Evolutionary conservation across 306 rosid genomes (phyloP).

Genomic region (Senna tora): DNA sequence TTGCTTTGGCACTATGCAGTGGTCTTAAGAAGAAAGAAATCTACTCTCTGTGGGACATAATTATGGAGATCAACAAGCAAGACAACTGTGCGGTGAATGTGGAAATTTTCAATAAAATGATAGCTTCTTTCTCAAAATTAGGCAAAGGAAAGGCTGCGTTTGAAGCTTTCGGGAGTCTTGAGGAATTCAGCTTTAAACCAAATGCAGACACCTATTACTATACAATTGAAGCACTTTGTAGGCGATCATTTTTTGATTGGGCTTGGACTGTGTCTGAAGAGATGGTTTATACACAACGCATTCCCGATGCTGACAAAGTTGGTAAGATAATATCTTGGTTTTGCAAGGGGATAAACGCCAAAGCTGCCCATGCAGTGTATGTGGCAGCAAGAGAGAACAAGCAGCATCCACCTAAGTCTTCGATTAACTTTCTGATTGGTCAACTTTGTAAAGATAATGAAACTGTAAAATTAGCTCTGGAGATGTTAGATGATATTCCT

Average conservation of each 20-base stretch:
- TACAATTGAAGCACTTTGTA: constrained; percentile 67
- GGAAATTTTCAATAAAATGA: constrained; percentile 54
- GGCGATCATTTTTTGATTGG: constrained; percentile 53
- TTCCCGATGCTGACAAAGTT: constrained; percentile 60
- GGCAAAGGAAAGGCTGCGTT: constrained; percentile 76
- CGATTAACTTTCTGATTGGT: constrained; percentile 48
- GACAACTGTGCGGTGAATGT: constrained; percentile 44
- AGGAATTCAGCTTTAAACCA: constrained; percentile 56
- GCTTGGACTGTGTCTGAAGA: constrained; percentile 58
- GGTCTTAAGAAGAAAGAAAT: constrained; percentile 45
- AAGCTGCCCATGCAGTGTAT: constrained; percentile 63
- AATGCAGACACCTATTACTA: constrained; percentile 62
- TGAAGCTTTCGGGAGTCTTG: constrained; percentile 62
- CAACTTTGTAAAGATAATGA: constrained; percentile 58
- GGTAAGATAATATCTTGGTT: constrained; percentile 69
- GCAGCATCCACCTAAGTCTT: constrained; percentile 38
- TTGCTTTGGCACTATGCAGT: constrained; percentile 45
- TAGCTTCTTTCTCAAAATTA: constrained; percentile 57
- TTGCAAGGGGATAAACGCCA: constrained; percentile 62
- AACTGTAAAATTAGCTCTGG: constrained; percentile 59
- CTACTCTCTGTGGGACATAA: constrained; percentile 68
- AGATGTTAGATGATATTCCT: constrained; percentile 56
- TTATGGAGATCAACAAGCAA: constrained; percentile 59
- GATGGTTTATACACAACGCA: constrained; percentile 59
- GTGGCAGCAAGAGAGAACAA: constrained; percentile 52